These are phyloP conservation scores for Parsonsia alboflavescens DNA, from an alignment of 257 asterid species.

Conservation along the genomic window DNA sequence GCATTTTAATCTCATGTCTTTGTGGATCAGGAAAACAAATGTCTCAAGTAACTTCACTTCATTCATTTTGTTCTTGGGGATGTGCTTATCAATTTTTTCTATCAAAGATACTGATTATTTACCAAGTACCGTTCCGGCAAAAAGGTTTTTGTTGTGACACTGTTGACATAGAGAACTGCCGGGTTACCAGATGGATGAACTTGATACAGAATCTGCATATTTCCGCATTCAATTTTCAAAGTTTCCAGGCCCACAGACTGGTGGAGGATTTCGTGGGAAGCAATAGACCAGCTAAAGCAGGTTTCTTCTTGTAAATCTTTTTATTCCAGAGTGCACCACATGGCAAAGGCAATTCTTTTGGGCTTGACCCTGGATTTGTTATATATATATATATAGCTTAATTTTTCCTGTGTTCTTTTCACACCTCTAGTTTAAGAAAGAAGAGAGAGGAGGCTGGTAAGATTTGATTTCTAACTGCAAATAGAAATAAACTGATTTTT, in stretches of 20 bases:
- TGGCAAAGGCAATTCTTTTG: neutral
- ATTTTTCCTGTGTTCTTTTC: neutral
- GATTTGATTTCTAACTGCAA: neutral
- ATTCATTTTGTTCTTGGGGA: neutral
- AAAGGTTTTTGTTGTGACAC: neutral
- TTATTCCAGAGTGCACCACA: neutral
- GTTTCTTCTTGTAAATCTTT: neutral
- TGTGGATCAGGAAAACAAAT: neutral
- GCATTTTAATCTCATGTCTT: too few species aligned
- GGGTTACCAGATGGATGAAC: constrained; percentile 57
- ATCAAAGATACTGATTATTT: neutral
- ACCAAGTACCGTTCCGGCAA: neutral
- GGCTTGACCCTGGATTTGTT: neutral
- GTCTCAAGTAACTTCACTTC: too few species aligned
- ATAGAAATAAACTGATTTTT: neutral
- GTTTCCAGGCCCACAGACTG: constrained; percentile 45
- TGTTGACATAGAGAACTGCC: constrained; percentile 16
- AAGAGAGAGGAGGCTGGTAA: neutral
- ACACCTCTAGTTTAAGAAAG: neutral
- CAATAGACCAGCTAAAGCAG: constrained; percentile 16
- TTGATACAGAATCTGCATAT: constrained; percentile 38
- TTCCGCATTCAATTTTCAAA: constrained; percentile 50
- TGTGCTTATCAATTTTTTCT: neutral
- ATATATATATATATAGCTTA: neutral
- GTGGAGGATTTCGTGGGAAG: constrained; percentile 39